These are phyloP conservation scores for Fraxinus dipetala DNA, from an alignment of 305 asterid genomes.

Conservation along the genomic window DNA sequence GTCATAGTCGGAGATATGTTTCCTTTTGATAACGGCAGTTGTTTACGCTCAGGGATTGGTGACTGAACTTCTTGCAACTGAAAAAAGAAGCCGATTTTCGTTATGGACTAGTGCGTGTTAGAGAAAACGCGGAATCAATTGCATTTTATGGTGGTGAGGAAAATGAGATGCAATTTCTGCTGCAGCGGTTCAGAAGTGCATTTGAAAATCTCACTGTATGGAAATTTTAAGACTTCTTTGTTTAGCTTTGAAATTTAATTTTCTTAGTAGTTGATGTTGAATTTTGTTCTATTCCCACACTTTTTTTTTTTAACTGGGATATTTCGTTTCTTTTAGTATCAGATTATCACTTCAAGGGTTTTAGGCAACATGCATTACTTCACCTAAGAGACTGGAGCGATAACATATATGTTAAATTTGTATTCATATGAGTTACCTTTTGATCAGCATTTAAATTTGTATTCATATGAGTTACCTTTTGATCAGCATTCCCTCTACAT, in stretches of 20 bases:
- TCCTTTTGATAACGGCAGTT: constrained; percentile 10
- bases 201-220: constrained; percentile 77
- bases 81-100: constrained; percentile 93
- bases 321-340: constrained; percentile 11
- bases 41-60: constrained; percentile 57
- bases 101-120: constrained; percentile 79
- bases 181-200: constrained; percentile 73
- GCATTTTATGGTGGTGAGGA: constrained; percentile 89
- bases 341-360: neutral
- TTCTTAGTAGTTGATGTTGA: neutral
- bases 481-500: neutral
- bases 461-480: too few relatives aligned
- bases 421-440: too few relatives aligned
- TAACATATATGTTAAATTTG: neutral
- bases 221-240: constrained; percentile 5
- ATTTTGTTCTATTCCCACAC: neutral
- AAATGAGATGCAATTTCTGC: constrained; percentile 72
- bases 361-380: neutral
- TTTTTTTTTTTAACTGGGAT: constrained; percentile 2
- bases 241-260: constrained; percentile 14
- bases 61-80: constrained; percentile 81
- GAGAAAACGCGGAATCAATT: constrained; percentile 91
- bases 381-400: neutral
- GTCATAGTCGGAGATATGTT: neutral
- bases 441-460: neutral